Evolutionary conservation across 345 rosid species (phyloP), one percentile per base, ranked within the genome.

Genomic region (Mercurialis annua): DNA sequence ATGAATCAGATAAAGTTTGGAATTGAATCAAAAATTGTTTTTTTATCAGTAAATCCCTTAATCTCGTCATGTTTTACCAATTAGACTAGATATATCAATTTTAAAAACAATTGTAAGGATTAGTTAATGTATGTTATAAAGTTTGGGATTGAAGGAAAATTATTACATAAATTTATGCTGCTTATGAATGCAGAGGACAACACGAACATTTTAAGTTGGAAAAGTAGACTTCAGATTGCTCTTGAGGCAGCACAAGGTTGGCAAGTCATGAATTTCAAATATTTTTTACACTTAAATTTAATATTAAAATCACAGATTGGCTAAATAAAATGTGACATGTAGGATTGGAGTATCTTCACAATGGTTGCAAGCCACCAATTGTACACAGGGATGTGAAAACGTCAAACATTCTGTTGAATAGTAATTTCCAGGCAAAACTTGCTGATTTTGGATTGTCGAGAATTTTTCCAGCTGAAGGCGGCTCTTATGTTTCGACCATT

Each of bases 181-280:
- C 11, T 40, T 66, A 3, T 54, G 59, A 4, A 24, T 27, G 55
- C 68, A 84, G 86, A 74, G 21, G 65, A 62, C 50, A 76, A 64
- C 1, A 62, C 73, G 70, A 66, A 60, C 29, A 26, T 50, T 17
- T 72, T 80, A 57, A 83, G 74, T 62, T 87, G 90, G 92, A 84
- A 83, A 50, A 49, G 20, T 57, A 80, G 88, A 64, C 83, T 87
- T 15, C 79, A 71, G 30, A 80, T 87, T 31, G 83, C 88, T 54
- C 57, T 79, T 18, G 88, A 87, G 47, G 73, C 90, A 17, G 88
- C 90, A 56, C 89, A 83, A 77, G 92, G 92, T 87, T 62, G 16
- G 38, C 14, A 20, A 6, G 6, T 6, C 6, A 4, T 24, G 4
- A 24, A 53, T 48, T 16, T 8, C 7, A n/a, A n/a, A n/a, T 50